phyloP scores from a whole-genome alignment of 495 filamentous ascomycete species.

The Hypoxylon trugodes region DNA sequence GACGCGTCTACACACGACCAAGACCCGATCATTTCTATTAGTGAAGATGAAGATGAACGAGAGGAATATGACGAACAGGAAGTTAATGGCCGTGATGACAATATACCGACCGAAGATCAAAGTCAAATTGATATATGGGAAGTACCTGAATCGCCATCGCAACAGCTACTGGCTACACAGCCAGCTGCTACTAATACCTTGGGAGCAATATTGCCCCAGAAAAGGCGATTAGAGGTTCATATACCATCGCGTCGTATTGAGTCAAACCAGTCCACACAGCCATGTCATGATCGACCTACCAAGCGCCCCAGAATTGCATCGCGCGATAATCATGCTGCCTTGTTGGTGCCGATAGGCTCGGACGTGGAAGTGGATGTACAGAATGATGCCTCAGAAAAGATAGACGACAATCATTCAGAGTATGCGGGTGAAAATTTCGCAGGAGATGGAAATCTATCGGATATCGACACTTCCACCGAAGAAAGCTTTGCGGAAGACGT shows the following conservation, averaged over 20 bases:
- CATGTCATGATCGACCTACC: not conserved
- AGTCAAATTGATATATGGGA: constrained; percentile 16
- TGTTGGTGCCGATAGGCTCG: not conserved
- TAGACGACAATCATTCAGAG: not conserved
- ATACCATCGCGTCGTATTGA: not conserved
- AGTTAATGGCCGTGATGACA: not conserved
- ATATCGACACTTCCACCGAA: constrained; percentile 5
- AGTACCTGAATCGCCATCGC: constrained; percentile 14
- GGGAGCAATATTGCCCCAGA: not conserved
- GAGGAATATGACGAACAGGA: not conserved
- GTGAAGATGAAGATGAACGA: not conserved
- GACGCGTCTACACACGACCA: not conserved
- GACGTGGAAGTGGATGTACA: not conserved
- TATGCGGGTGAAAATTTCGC: constrained; percentile 5
- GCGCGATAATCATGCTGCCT: not conserved
- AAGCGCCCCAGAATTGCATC: not conserved
- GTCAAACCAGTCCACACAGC: not conserved
- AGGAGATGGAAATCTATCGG: constrained; percentile 7
- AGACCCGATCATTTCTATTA: not conserved
- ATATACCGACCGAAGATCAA: not conserved
- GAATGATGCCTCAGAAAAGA: not conserved
- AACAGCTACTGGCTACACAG: not conserved
- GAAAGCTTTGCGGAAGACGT: constrained; percentile 37
- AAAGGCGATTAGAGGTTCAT: not conserved
- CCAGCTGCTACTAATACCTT: not conserved